Conservation (phyloP, 225 moss, liverwort and hornwort genomes). For the Physcomitrium patens region DNA sequence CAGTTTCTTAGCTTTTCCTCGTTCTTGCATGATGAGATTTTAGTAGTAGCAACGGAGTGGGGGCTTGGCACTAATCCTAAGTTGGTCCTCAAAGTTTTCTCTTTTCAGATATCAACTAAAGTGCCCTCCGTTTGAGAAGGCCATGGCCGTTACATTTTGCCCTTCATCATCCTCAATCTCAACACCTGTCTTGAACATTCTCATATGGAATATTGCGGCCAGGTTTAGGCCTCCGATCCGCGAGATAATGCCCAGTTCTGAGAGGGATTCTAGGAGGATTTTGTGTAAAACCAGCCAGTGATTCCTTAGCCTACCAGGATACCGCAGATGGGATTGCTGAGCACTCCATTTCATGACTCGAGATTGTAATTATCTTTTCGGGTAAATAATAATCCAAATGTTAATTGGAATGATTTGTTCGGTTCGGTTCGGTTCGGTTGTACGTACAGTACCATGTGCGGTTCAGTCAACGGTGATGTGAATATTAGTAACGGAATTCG, state of each 20-base stretch:
- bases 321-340: neutral
- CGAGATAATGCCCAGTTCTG: no score
- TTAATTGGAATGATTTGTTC: neutral
- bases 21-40: neutral
- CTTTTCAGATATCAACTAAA: neutral
- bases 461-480: no score
- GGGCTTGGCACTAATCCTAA: neutral
- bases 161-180: neutral
- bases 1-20: neutral
- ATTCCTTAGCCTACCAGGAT: neutral
- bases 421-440: no score
- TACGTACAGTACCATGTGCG: no score
- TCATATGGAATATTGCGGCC: no score
- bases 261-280: no score
- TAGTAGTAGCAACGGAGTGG: neutral
- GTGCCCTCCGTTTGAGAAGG: neutral
- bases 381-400: neutral
- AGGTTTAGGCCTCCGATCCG: no score
- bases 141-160: constrained; percentile 9
- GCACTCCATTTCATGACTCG: no score
- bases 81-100: neutral
- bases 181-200: no score
- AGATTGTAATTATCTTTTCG: neutral
- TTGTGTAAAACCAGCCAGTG: no score
- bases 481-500: no score